Evolutionary conservation across 257 asterid genomes (phyloP), one percentile per base, ranked within the genome.

Genomic region (Solanum piurae): DNA sequence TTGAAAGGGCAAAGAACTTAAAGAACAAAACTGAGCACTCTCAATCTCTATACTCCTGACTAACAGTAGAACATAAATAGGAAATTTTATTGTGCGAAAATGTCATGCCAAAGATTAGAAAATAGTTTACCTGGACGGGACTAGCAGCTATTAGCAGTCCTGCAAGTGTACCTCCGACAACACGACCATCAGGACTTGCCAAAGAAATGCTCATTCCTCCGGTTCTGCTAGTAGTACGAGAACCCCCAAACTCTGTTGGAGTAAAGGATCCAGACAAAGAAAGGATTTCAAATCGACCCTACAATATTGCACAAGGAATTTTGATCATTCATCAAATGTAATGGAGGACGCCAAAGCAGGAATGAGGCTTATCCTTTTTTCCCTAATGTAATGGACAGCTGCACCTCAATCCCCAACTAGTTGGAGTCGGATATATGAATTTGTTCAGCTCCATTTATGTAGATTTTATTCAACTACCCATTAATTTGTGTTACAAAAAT

Each of bases 111-210:
- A 25, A 25, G 2, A 58, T 25, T 77, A 44, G 85, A 7, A 80
- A 46, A 80, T 46, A 46, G 23, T 25, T 25, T 88, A 95, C 98
- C 97, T 93, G 95, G 37, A 95, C 96, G 37, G 95, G 94, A 86
- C 91, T 91, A 87, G 98, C 98, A 16, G 98, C 98, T 36, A 91
- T 87, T 31, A 96, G 91, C 55, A 93, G 87, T 42, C 98, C 98
- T 37, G 96, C 94, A 71, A 95, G 92, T 77, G 91, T 90, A 49
- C 98, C 98, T 62, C 98, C 98, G 18, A 95, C 92, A 12, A 95
- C 98, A 60, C 98, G 98, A 38, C 98, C 98, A 88, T 95, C 98
- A 5, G 95, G 93, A 86, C 98, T 94, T 18, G 98, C 95, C 92
- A 96, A 83, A 89, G 95, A 91, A 64, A 95, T 92, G 89, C 96